Base-by-base conservation (phyloP, 352 stramenopile genomes). In the Globisporangium splendens region DNA sequence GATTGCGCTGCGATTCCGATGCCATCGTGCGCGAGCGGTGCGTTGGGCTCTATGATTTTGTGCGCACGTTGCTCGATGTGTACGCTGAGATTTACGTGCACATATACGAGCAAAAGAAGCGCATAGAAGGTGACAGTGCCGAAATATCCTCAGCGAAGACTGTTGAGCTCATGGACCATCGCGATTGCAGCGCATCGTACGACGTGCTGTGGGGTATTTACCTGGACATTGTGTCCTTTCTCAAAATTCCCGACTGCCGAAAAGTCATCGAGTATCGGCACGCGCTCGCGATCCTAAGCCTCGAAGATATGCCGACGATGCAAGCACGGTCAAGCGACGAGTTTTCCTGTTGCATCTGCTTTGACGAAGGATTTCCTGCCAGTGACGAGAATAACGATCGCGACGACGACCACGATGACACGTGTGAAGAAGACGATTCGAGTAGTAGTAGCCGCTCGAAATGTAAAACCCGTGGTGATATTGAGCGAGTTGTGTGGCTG, bases 81-180 rank as follows among this genome's bases (percentile, higher is more conserved):
- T 72, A 72, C 53, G 65, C 62, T 2, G 65, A 72, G 31, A 54
- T 61, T 12, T 72, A 61, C 31, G 52, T 72, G 8, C 66, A 68
- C 28, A 22, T 71, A 38, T 49, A 56, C 38, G 46, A 68, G 17
- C 20, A 39, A 17, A 51, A 51, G 46, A 38, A 13, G 24, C 24
- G 24, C 24, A 31, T 31, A 8, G 22, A 51, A 17, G 22, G 15
- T 22, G 3, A 5, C 5, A 31, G 24, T 5, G 5, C 5, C 24
- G 24, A 2, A 6, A 5, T 31, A 2, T 31, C 24, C 24, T 31
- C 24, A 5, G 2, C 24, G 5, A 31, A 5, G 24, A 31, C 24
- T 31, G 5, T 31, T 31, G 24, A 31, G 2, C 24, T 31, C 24
- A 31, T 31, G 24, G 24, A 31, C 5, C 24, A 46, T 15, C 59